phyloP scores from a whole-genome alignment of 306 rosid species.

The Urtica urens region DNA sequence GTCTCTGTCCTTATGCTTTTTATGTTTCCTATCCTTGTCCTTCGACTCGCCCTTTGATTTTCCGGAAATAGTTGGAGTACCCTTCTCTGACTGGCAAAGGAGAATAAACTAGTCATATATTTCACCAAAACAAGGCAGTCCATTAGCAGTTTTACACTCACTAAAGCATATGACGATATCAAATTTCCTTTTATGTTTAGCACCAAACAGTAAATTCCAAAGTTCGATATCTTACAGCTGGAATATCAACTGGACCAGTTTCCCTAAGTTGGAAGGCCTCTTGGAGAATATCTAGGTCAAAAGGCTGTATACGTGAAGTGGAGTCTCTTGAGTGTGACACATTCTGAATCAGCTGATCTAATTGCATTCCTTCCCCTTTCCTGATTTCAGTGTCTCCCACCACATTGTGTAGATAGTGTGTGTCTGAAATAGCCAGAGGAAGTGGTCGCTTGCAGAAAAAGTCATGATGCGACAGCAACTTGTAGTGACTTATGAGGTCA shows the following conservation, averaged over 20 bases:
- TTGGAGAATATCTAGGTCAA: constrained; percentile 66
- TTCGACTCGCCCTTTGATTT: constrained; percentile 72
- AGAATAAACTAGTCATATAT: constrained; percentile 2
- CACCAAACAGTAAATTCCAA: no score
- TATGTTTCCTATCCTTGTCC: constrained; percentile 92
- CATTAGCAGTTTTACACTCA: background rate
- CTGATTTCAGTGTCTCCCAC: constrained; percentile 93
- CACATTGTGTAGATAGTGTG: constrained; percentile 78
- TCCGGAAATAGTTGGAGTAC: constrained; percentile 63
- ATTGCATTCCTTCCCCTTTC: constrained; percentile 97
- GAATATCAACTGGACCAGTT: constrained; percentile 66
- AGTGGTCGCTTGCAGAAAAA: constrained; percentile 92
- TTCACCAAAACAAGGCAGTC: constrained; percentile 3
- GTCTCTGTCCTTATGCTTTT: constrained; percentile 71
- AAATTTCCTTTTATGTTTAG: no score
- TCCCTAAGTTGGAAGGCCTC: constrained; percentile 86
- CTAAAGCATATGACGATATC: background rate
- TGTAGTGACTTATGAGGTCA: constrained; percentile 85
- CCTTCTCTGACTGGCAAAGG: constrained; percentile 68
- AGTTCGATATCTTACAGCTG: constrained; percentile 67
- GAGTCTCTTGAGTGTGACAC: constrained; percentile 52
- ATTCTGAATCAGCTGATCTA: constrained; percentile 85
- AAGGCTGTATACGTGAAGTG: constrained; percentile 62
- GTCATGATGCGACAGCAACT: constrained; percentile 70
- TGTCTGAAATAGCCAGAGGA: constrained; percentile 72